Conservation (phyloP, 2,329 filamentous ascomycete species). For the Fusarium bactridioides region DNA sequence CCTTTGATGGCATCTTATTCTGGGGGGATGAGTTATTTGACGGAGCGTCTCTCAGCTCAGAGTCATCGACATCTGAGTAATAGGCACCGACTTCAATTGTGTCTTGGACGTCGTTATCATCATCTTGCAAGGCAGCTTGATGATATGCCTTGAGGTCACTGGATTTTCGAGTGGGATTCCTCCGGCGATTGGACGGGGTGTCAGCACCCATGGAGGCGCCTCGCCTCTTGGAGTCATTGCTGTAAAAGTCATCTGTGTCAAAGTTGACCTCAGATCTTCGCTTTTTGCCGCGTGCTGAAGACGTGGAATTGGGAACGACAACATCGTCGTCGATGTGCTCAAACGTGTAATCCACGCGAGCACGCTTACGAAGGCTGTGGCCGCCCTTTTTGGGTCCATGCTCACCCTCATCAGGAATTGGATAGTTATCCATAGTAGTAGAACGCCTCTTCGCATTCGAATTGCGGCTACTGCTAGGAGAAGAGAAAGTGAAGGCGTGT, state of each 20-base stretch:
- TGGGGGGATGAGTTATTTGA: constrained; percentile 44
- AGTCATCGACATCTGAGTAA: constrained; percentile 46
- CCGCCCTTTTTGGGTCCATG: constrained; percentile 64
- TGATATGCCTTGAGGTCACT: constrained; percentile 45
- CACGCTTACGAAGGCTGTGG: constrained; percentile 64
- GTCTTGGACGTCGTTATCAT: constrained; percentile 62
- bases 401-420: constrained; percentile 54
- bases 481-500: constrained; percentile 50
- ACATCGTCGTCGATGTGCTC: constrained; percentile 61
- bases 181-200: constrained; percentile 49
- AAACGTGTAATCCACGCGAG: constrained; percentile 65
- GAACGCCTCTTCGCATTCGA: constrained; percentile 52
- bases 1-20: constrained; percentile 34
- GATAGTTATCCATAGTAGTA: constrained; percentile 52
- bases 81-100: constrained; percentile 64
- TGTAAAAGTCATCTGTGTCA: constrained; percentile 46
- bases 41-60: constrained; percentile 38
- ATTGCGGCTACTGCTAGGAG: constrained; percentile 43
- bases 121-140: constrained; percentile 43
- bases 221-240: constrained; percentile 46
- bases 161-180: constrained; percentile 52
- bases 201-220: constrained; percentile 49
- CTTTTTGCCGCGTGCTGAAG: constrained; percentile 48
- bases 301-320: constrained; percentile 46
- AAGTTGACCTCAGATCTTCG: constrained; percentile 48